Base-by-base conservation (phyloP, 2,329 filamentous ascomycete species). In the Monosporascus sp. region DNA sequence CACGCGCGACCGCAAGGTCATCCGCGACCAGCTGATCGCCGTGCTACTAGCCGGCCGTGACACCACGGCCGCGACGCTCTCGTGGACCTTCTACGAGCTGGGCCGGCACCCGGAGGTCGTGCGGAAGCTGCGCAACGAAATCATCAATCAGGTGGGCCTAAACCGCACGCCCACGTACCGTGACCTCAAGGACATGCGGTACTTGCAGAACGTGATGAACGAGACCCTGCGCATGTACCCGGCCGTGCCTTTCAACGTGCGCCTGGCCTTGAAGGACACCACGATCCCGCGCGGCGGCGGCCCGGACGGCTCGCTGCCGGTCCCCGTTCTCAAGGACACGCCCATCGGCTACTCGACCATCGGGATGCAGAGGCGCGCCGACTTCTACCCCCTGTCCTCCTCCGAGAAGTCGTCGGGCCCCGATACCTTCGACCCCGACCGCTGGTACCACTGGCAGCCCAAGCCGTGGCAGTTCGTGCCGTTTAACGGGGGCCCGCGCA, bases 101-200 rank as follows among this genome's bases (percentile, higher is more conserved):
- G 81, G 85, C 38, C 82, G 84, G 17, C 79, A 89, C 59, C 90
- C 90, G 0, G 73, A 82, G 2, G 78, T 83, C 2, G 81, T 90
- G 3, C 68, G 74, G 50, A 88, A 84, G 66, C 77, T 97, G 49
- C 84, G 91, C 24, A 70, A 74, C 24, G 90, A 96, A 69, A 90
- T 96, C 63, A 68, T 85, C 25, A 67, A 78, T 2, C 75, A 76
- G 0, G 80, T 96, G 5, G 91, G 91, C 2, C 68, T 79, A 6
- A 73, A 82, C 15, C 71, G 77, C 6, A 72, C 76, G 3, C 85
- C 86, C 0, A 90, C 87, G 0, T 96, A 95, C 68, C 79, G 83
- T 14, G 82, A 96, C 65, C 78, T 96, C 54, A 96, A 96, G 75
- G 79, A 79, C 59, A 96, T 96, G 90, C 87, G 88, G 63, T 96